A percentile compares a stretch with the other conserved stretches of the same genome.
These are phyloP conservation scores for Brassica rapa DNA, from an alignment of 345 rosid species.

Conservation along the genomic window DNA sequence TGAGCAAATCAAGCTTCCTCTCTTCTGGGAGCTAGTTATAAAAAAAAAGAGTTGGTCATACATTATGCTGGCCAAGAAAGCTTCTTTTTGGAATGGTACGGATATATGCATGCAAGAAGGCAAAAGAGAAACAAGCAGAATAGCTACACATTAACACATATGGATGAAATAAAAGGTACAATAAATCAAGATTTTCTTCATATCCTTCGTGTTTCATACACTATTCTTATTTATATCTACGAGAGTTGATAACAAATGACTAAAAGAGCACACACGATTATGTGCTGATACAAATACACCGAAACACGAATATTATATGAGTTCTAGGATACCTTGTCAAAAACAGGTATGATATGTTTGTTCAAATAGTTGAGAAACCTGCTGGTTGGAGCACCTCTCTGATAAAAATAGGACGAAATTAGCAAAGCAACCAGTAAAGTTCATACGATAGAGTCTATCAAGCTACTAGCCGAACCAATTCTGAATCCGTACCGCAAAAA, in stretches of 20 bases:
- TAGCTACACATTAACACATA: not conserved
- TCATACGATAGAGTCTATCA: not conserved
- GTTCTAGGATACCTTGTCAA: conserved; percentile 68
- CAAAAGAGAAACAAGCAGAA: not conserved
- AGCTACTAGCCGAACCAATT: not conserved
- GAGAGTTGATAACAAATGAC: not conserved
- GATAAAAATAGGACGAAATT: conserved; percentile 22
- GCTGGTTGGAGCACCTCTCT: conserved; percentile 97
- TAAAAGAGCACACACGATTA: not conserved
- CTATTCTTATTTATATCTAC: not conserved
- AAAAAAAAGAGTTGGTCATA: not conserved
- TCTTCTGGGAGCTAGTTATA: conserved; percentile 86
- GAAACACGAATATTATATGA: not conserved
- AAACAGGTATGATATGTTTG: conserved; percentile 83
- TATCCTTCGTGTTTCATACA: conserved; percentile 5
- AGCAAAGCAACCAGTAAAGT: conserved; percentile 11
- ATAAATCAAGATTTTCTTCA: not conserved
- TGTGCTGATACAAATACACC: not conserved
- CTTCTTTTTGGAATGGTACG: conserved; percentile 1
- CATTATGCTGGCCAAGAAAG: conserved; percentile 7
- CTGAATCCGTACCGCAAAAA: conserved; percentile 68
- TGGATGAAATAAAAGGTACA: not conserved
- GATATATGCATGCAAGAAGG: not conserved
- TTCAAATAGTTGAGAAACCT: conserved; percentile 86
- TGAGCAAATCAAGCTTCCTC: conserved; percentile 93